Evolutionary conservation across 495 filamentous ascomycete species (phyloP).

Genomic region (Niebla homalea): DNA sequence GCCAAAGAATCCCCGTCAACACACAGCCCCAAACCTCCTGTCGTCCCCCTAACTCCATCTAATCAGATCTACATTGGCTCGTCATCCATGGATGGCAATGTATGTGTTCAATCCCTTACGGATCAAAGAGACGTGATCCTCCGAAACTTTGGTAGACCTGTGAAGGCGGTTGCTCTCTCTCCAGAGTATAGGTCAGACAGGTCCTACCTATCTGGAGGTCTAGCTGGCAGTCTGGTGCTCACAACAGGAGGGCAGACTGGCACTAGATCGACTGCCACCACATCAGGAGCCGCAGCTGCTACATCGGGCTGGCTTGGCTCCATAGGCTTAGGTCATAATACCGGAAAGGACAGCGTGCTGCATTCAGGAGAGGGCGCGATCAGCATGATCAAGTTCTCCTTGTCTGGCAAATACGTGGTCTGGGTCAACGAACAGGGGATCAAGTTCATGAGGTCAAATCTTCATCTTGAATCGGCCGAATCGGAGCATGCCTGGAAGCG

Average conservation of each 20-base stretch:
- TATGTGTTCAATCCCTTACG: constrained; percentile 73
- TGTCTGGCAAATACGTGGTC: constrained; percentile 77
- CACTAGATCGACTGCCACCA: constrained; percentile 65
- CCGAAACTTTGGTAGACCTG: constrained; percentile 83
- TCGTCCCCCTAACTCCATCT: constrained; percentile 54
- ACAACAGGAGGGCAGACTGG: constrained; percentile 70
- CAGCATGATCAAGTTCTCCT: constrained; percentile 80
- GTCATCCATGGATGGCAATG: constrained; percentile 88
- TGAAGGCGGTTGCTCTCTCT: constrained; percentile 79
- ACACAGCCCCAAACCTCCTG: constrained; percentile 30
- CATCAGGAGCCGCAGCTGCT: constrained; percentile 61
- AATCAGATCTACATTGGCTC: constrained; percentile 87
- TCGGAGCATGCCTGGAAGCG: constrained; percentile 83
- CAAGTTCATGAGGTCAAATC: constrained; percentile 88
- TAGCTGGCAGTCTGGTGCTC: constrained; percentile 80
- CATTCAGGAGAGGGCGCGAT: constrained; percentile 90
- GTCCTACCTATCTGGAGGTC: constrained; percentile 77
- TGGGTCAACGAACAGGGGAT: constrained; percentile 96
- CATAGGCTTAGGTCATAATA: constrained; percentile 63
- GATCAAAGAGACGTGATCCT: constrained; percentile 70
- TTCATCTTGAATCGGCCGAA: constrained; percentile 65
- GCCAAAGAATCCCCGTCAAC: constrained; percentile 38
- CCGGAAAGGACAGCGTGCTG: constrained; percentile 73
- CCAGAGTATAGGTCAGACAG: constrained; percentile 84
- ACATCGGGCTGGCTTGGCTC: constrained; percentile 86